A percentile compares a stretch with the other conserved stretches of the same genome.
phyloP scores from a whole-genome alignment of 768 basidiomycete genomes.

The Tylopilus felleus region DNA sequence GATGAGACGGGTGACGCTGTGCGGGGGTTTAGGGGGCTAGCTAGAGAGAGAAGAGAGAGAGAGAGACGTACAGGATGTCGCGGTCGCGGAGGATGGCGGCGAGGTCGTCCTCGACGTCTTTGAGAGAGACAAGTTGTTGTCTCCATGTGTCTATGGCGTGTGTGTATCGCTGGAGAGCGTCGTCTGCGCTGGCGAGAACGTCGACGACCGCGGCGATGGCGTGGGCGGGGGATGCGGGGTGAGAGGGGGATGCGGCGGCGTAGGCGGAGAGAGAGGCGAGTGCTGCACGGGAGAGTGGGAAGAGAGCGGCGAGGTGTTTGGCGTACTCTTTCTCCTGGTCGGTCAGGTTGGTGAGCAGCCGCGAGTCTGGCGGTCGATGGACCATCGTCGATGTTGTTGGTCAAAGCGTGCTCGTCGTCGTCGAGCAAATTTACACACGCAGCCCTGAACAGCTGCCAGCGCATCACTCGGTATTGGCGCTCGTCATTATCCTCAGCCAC shows the following conservation, averaged over 20 bases:
- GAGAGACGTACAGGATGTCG: slow-evolving; percentile 66
- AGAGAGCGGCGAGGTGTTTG: slow-evolving; percentile 53
- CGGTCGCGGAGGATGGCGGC: slow-evolving; percentile 61
- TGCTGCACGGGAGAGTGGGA: slow-evolving; percentile 58
- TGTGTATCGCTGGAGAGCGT: slow-evolving; percentile 62
- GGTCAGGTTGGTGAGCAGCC: slow-evolving; percentile 66
- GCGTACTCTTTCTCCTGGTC: slow-evolving; percentile 69
- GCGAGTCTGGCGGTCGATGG: slow-evolving; percentile 69
- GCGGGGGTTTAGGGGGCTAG: neutral
- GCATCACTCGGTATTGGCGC: neutral
- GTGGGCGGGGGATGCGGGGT: slow-evolving; percentile 11
- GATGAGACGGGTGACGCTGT: slow-evolving; percentile 73
- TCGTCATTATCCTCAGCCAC: too few species aligned
- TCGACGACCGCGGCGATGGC: slow-evolving; percentile 44
- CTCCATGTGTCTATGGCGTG: slow-evolving; percentile 63
- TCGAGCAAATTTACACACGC: neutral
- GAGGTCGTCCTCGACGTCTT: slow-evolving; percentile 70
- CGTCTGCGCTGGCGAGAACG: slow-evolving; percentile 60
- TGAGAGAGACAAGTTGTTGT: slow-evolving; percentile 55
- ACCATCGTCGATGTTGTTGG: slow-evolving; percentile 46
- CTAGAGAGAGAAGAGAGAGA: neutral
- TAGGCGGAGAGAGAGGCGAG: slow-evolving; percentile 69
- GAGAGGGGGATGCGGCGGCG: slow-evolving; percentile 59
- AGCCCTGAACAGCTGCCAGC: neutral
- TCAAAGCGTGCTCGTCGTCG: neutral